Conservation (phyloP, 257 asterid genomes). For the Lycium ferocissimum region DNA sequence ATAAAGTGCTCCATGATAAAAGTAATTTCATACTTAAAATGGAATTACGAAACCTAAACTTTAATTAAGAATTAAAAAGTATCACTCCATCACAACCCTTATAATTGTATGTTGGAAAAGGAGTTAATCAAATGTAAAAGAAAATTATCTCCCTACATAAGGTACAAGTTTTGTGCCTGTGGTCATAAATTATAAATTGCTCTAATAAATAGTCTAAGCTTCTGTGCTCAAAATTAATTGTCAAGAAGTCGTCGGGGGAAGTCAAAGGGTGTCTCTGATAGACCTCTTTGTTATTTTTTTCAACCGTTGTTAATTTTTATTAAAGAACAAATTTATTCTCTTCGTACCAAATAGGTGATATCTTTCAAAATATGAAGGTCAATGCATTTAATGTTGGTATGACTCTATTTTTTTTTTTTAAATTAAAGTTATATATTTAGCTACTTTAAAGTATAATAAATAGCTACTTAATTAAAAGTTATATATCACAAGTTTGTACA, state of each 20-base stretch:
- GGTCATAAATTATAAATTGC: background rate
- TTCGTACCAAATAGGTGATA: background rate
- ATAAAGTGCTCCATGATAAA: no score
- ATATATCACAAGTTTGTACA: background rate
- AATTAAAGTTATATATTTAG: background rate
- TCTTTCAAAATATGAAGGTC: background rate
- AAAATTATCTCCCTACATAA: no score
- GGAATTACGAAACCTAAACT: no score
- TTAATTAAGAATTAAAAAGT: no score
- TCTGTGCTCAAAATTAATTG: no score
- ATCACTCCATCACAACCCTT: no score
- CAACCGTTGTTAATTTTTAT: background rate
- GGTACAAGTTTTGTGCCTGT: no score
- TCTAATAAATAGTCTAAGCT: background rate
- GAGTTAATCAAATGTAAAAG: no score
- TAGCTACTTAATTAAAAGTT: background rate
- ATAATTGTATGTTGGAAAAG: no score
- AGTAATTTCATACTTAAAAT: no score
- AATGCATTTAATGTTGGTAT: background rate
- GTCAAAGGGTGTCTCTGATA: no score
- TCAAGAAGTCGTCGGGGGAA: no score
- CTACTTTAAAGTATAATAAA: background rate
- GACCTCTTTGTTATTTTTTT: background rate
- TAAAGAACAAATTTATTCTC: background rate
- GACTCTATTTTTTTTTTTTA: background rate